Percentiles rank a stretch among this genome's conserved stretches.
Evolutionary conservation across 139 green algal genomes (phyloP).

Genomic region (Closterium sp.): DNA sequence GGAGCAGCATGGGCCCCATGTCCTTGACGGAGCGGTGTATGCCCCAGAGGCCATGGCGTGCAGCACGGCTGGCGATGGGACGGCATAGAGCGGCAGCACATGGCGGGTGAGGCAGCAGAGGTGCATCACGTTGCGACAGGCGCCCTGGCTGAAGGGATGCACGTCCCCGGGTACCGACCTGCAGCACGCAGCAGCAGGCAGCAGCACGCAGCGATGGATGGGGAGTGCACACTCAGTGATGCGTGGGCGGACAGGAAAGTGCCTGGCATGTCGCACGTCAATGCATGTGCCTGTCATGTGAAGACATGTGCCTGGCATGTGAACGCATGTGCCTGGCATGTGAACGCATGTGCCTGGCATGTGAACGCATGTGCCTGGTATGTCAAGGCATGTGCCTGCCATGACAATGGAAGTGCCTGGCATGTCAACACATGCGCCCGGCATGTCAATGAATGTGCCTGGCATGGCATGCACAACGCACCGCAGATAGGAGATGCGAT

Average conservation of each 20-base stretch:
- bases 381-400: too few species aligned
- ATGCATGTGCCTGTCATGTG: too few species aligned
- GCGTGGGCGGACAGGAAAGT: too few species aligned
- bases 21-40: background rate
- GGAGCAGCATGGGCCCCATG: background rate
- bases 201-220: background rate
- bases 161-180: conserved; percentile 6
- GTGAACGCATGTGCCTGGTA: too few species aligned
- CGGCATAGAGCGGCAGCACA: conserved; percentile 11
- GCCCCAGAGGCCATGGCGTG: background rate
- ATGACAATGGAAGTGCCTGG: too few species aligned
- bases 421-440: too few species aligned
- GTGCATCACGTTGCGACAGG: conserved; percentile 2
- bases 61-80: background rate
- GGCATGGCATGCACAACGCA: background rate
- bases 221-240: background rate
- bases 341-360: background rate
- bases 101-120: conserved; percentile 2
- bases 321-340: background rate
- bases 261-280: background rate
- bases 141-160: conserved; percentile 26
- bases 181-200: background rate
- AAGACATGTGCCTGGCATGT: background rate
- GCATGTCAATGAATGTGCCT: too few species aligned
- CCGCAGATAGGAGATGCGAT: conserved; percentile 24